Percentiles rank a stretch among this genome's conserved stretches.
Conservation (phyloP, 2,329 filamentous ascomycete genomes). For the Stagonosporopsis rhizophila region DNA sequence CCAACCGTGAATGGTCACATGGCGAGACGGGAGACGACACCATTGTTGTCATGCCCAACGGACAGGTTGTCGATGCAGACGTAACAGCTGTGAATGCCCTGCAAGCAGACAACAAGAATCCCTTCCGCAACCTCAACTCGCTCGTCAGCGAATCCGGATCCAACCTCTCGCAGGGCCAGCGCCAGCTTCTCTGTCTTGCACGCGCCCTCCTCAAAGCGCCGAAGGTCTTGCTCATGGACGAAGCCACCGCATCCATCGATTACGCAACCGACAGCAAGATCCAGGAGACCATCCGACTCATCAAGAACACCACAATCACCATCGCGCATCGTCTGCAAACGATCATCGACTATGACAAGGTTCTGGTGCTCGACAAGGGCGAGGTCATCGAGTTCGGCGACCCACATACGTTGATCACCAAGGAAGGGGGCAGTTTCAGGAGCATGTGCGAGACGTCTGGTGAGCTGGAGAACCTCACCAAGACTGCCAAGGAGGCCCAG, state of each 20-base stretch:
- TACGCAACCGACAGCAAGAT: slow-evolving; percentile 96
- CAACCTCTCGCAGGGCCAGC: slow-evolving; percentile 94
- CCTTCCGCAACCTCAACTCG: slow-evolving; percentile 87
- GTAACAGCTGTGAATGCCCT: slow-evolving; percentile 35
- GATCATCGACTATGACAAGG: slow-evolving; percentile 98
- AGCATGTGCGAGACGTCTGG: slow-evolving; percentile 75
- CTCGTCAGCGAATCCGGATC: slow-evolving; percentile 87
- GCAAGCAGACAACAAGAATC: slow-evolving; percentile 83
- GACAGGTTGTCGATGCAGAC: slow-evolving; percentile 38
- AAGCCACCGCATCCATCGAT: slow-evolving; percentile 96
- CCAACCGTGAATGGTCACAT: slow-evolving; percentile 38
- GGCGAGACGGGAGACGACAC: slow-evolving; percentile 40
- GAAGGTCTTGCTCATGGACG: slow-evolving; percentile 97
- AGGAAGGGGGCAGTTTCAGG: slow-evolving; percentile 70
- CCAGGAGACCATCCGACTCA: slow-evolving; percentile 92
- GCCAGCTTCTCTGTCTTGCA: slow-evolving; percentile 91
- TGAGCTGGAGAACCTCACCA: slow-evolving; percentile 61
- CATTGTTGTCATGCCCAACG: slow-evolving; percentile 41
- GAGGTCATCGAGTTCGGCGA: slow-evolving; percentile 88
- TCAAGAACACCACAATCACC: slow-evolving; percentile 90
- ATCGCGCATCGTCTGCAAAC: slow-evolving; percentile 96
- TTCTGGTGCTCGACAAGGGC: slow-evolving; percentile 91
- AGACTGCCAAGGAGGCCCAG: slow-evolving; percentile 62
- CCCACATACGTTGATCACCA: slow-evolving; percentile 73
- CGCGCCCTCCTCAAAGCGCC: slow-evolving; percentile 90